A percentile compares a stretch with the other conserved stretches of the same genome.
These are phyloP conservation scores for Botryosphaeria agaves DNA, from an alignment of 2,329 filamentous ascomycete genomes.

Conservation along the genomic window DNA sequence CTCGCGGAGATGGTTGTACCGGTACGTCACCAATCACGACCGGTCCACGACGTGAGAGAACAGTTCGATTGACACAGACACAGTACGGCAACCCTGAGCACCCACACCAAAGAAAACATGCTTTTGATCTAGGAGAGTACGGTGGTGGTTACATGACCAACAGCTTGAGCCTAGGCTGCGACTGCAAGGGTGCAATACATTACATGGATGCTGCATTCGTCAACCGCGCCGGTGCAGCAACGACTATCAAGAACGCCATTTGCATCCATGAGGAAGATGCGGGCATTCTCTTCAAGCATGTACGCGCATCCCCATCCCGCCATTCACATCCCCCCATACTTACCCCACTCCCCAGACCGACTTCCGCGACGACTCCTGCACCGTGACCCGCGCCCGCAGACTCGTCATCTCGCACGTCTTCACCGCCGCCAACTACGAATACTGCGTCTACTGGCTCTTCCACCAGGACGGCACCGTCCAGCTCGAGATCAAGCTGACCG, in stretches of 20 bases:
- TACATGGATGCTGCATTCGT: slow-evolving; percentile 83
- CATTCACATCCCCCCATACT: not conserved
- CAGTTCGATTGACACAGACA: no score
- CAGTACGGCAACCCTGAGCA: slow-evolving; percentile 67
- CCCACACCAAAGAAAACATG: slow-evolving; percentile 67
- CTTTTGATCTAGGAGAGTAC: slow-evolving; percentile 67
- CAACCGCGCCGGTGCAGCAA: slow-evolving; percentile 55
- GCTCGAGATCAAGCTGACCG: slow-evolving; percentile 76
- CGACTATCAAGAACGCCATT: slow-evolving; percentile 80
- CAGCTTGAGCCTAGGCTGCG: slow-evolving; percentile 56
- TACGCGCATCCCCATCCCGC: not conserved
- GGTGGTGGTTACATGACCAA: slow-evolving; percentile 76
- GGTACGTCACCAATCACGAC: no score
- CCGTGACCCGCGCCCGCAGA: slow-evolving; percentile 73
- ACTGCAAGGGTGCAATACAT: slow-evolving; percentile 81
- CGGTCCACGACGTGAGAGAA: no score
- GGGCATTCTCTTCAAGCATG: slow-evolving; percentile 82
- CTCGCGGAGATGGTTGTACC: slow-evolving; percentile 90
- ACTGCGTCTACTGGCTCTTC: slow-evolving; percentile 76
- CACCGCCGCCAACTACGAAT: slow-evolving; percentile 93
- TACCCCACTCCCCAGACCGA: slow-evolving; percentile 35
- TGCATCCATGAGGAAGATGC: slow-evolving; percentile 91
- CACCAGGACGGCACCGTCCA: slow-evolving; percentile 86
- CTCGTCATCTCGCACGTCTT: slow-evolving; percentile 83
- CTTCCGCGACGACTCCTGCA: slow-evolving; percentile 76